Evolutionary conservation across 1,139 yeast species (phyloP).

Genomic region (Meyerozyma sp.): DNA sequence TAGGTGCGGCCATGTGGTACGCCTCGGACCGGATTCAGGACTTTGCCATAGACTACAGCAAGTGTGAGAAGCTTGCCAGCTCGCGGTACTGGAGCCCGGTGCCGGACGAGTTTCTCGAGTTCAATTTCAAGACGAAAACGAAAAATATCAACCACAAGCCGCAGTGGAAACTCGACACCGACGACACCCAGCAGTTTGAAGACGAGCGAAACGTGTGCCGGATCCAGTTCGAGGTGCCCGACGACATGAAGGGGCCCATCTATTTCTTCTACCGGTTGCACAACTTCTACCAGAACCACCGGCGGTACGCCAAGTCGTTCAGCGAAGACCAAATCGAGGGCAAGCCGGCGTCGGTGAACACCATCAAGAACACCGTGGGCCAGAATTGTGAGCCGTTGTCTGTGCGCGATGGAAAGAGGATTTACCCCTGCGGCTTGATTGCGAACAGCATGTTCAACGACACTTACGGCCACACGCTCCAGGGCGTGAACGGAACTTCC

Average conservation of each 20-base stretch:
- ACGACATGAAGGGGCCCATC: slow-evolving; percentile 68
- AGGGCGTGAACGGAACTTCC: slow-evolving; percentile 42
- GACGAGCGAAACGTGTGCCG: slow-evolving; percentile 65
- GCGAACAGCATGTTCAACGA: slow-evolving; percentile 94
- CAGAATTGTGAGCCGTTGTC: slow-evolving; percentile 87
- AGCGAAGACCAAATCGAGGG: slow-evolving; percentile 91
- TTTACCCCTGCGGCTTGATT: slow-evolving; percentile 93
- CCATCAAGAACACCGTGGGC: slow-evolving; percentile 64
- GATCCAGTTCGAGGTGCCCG: slow-evolving; percentile 75
- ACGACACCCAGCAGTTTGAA: slow-evolving; percentile 44
- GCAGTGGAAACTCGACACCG: slow-evolving; percentile 62
- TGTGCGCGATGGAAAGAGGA: slow-evolving; percentile 47
- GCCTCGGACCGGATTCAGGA: slow-evolving; percentile 79
- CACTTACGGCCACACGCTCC: slow-evolving; percentile 53
- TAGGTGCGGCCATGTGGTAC: slow-evolving; percentile 87
- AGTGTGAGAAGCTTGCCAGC: slow-evolving; percentile 61
- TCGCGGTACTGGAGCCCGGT: slow-evolving; percentile 50
- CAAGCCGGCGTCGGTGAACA: slow-evolving; percentile 47
- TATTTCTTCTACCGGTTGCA: slow-evolving; percentile 76
- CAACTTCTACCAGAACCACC: slow-evolving; percentile 86
- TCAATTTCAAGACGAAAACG: slow-evolving; percentile 39
- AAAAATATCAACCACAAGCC: slow-evolving; percentile 26
- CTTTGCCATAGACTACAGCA: slow-evolving; percentile 72
- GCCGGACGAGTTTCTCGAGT: slow-evolving; percentile 52
- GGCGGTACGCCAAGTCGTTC: slow-evolving; percentile 86